phyloP scores from a whole-genome alignment of 2,329 filamentous ascomycete genomes.

The Aureobasidium sp. region DNA sequence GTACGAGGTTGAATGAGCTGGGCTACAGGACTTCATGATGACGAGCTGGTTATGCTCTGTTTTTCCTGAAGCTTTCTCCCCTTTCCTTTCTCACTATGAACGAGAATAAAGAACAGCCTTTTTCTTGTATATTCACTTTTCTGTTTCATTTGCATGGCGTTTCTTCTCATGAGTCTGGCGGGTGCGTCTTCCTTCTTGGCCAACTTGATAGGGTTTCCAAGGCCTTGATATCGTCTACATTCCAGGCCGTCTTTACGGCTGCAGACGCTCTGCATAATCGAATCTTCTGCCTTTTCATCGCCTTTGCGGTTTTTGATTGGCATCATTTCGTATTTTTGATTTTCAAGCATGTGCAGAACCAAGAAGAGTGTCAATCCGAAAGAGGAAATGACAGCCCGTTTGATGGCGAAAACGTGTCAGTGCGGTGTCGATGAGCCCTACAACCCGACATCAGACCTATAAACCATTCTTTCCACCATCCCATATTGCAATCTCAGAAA shows the following conservation, averaged over 20 bases:
- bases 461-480: too few species aligned
- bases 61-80: neutral
- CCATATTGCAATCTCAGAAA: neutral
- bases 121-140: neutral
- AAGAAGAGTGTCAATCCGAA: neutral
- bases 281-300: neutral
- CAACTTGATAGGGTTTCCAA: too few species aligned
- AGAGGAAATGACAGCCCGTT: constrained; percentile 3
- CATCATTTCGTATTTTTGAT: neutral
- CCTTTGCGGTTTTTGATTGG: too few species aligned
- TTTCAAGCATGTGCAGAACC: neutral
- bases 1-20: constrained; percentile 49
- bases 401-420: neutral
- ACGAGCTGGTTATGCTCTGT: neutral
- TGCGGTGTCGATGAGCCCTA: neutral
- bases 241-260: too few species aligned
- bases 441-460: too few species aligned
- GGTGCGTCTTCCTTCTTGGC: neutral
- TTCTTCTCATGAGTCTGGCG: neutral
- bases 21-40: constrained; percentile 26
- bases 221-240: too few species aligned
- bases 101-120: neutral
- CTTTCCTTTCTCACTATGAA: neutral
- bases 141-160: neutral
- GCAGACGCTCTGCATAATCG: neutral